Evolutionary conservation across 805 yeast genomes (phyloP).

Genomic region (Yamadazyma sp.): DNA sequence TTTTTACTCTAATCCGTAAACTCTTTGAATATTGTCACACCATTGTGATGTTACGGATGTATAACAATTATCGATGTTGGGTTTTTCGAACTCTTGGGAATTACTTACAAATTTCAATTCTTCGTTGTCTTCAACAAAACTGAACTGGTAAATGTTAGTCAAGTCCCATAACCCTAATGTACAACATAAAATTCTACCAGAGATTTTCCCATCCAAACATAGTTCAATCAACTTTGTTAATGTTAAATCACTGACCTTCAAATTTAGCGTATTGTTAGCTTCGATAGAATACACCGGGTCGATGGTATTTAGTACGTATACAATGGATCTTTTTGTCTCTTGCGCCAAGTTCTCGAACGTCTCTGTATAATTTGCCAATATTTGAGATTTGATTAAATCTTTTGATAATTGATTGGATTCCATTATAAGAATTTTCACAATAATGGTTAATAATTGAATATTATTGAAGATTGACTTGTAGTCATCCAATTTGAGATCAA

Average conservation of each 20-base stretch:
- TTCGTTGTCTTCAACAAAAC: conserved; percentile 10
- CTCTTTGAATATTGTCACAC: conserved; percentile 26
- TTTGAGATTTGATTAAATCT: background rate
- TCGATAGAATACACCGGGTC: conserved; percentile 6
- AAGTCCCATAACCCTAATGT: conserved; percentile 37
- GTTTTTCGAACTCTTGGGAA: background rate
- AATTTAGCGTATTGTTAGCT: background rate
- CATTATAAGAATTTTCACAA: conserved; percentile 2
- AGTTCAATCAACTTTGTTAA: conserved; percentile 14
- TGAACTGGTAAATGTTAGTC: conserved; percentile 14
- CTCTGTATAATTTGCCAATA: background rate
- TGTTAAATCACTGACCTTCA: conserved; percentile 6
- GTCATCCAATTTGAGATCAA: background rate
- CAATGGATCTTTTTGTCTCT: conserved; percentile 1
- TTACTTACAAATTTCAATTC: background rate
- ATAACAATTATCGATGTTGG: conserved; percentile 12
- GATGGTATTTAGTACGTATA: conserved; percentile 7
- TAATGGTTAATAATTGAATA: conserved; percentile 2
- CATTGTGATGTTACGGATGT: conserved; percentile 19
- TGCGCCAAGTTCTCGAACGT: background rate
- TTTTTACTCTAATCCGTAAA: conserved; percentile 31
- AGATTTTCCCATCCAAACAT: conserved; percentile 18
- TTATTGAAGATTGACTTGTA: background rate
- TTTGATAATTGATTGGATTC: conserved; percentile 1
- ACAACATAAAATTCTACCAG: conserved; percentile 32